phyloP scores from a whole-genome alignment of 345 rosid species.

The Populus pruinosa region DNA sequence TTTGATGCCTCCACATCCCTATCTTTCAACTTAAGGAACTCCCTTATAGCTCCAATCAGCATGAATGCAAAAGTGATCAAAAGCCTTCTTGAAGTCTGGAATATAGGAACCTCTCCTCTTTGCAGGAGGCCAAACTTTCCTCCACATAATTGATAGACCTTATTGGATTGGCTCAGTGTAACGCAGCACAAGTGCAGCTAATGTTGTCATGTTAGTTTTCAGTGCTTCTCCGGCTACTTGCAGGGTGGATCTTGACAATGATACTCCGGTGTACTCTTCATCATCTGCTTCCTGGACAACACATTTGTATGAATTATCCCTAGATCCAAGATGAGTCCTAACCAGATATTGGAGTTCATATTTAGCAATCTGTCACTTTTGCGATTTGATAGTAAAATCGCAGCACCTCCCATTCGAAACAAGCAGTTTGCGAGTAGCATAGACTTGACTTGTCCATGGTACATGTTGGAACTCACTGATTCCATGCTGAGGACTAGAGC shows the following conservation, averaged over 20 bases:
- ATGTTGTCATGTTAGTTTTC: constrained; percentile 9
- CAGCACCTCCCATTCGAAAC: constrained; percentile 22
- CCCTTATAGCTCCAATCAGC: constrained; percentile 76
- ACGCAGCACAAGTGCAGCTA: constrained; percentile 2
- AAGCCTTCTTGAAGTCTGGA: constrained; percentile 82
- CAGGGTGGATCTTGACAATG: constrained; percentile 6
- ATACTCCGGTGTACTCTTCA: constrained; percentile 10
- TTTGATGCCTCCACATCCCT: constrained; percentile 82
- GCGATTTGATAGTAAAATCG: constrained; percentile 16
- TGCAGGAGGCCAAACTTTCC: background rate
- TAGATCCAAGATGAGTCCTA: constrained; percentile 9
- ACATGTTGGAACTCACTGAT: constrained; percentile 1
- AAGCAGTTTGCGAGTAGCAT: constrained; percentile 20
- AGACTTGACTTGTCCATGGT: constrained; percentile 9
- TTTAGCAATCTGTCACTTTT: constrained; percentile 1
- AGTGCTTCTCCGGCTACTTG: constrained; percentile 15
- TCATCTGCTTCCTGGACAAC: constrained; percentile 11
- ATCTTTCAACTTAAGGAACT: constrained; percentile 62
- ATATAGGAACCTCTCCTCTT: constrained; percentile 40
- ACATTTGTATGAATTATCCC: constrained; percentile 4
- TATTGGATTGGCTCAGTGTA: constrained; percentile 10
- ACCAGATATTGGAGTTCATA: constrained; percentile 15
- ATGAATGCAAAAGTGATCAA: constrained; percentile 91
- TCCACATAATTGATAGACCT: background rate
- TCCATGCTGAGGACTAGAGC: constrained; percentile 12